Base-by-base conservation (phyloP, 495 filamentous ascomycete genomes). In the Friedmanniomyces simplex region DNA sequence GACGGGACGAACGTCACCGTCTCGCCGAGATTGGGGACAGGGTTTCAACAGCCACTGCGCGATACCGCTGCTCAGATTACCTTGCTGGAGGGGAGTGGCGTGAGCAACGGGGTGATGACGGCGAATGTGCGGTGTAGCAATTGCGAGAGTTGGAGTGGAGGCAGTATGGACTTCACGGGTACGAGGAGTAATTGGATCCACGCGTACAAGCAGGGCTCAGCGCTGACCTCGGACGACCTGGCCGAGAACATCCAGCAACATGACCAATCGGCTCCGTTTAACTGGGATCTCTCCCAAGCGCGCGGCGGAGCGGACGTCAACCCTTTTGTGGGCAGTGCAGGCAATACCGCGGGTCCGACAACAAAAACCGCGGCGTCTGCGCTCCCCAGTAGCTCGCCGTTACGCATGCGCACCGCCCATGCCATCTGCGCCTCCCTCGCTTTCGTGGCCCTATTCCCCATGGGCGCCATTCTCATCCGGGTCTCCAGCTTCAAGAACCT, bases 131-230 rank as follows among this genome's bases (percentile, higher is more conserved):
- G 60, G 50, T 73, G 71, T 66, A 65, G 20, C 45, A 82, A 73
- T 34, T 89, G 87, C 62, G 66, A 71, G 2, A 67, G 67, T 57
- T 82, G 86, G 77, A 72, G 65, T 14, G 72, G 79, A 16, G 74
- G 76, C 4, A 59, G 58, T 16, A 73, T 75, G 50, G 63, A 77
- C 55, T 67, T 76, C 25, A 75, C 58, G 13, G 69, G 64, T 30
- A 66, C 73, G 0, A 67, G 62, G 8, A 76, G 77, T 18, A 63
- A 70, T 12, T 91, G 86, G 80, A 84, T 95, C 59, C 84, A 76
- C 64, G 84, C 83, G 1, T 75, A 77, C 67, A 81, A 80, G 52
- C 63, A 67, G 12, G 85, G 89, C 3, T 65, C 68, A 0, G 60
- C 83, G 0, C 62, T 91, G 45, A 72, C 77, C 34, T 79, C 81